Evolutionary conservation across 1,139 yeast genomes (phyloP), one percentile per base, ranked within the genome.

Genomic region (Candida sojae): DNA sequence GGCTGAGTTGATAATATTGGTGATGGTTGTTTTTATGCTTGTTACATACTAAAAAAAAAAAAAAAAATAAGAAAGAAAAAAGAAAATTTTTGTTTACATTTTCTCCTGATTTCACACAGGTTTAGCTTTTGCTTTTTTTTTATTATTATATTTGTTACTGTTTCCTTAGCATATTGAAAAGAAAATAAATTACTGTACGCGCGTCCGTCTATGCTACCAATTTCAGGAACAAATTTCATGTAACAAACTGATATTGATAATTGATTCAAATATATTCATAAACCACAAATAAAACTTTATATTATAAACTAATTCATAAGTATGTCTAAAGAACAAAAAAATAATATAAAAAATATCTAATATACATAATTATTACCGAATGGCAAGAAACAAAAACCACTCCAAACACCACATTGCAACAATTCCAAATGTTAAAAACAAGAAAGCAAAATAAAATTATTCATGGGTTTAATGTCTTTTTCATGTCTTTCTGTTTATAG

Each of bases 331-430:
- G 29, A 35, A 34, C 12, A 35, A 35, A 13, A 35, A 3, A 12
- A 35, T 7, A 39, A 29, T n/a, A 39, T 17, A 30, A 38, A 26
- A 38, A 25, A 36, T 36, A 38, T 40, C 35, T 40, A 40, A 40
- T 40, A 32, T 40, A 40, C 43, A 40, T 33, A 41, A 33, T 26
- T 25, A 23, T 25, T 25, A 33, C 31, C 12, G 25, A 35, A 17
- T 28, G 17, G 25, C 9, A 39, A 39, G 32, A 38, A 30, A 30
- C 26, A 23, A 32, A 12, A 12, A 30, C 21, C 21, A 17, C 21
- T 17, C 21, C 21, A 17, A 17, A 17, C 21, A 17, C 21, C 21
- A 17, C 21, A 17, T 17, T 17, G 21, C 3, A 17, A 17, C 21
- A 17, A 17, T 3, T 17, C 21, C 21, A 17, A 17, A 17, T 2